A percentile compares a stretch with the other conserved stretches of the same genome.
Evolutionary conservation across 345 rosid species (phyloP).

Genomic region (Gossypium thurberi): DNA sequence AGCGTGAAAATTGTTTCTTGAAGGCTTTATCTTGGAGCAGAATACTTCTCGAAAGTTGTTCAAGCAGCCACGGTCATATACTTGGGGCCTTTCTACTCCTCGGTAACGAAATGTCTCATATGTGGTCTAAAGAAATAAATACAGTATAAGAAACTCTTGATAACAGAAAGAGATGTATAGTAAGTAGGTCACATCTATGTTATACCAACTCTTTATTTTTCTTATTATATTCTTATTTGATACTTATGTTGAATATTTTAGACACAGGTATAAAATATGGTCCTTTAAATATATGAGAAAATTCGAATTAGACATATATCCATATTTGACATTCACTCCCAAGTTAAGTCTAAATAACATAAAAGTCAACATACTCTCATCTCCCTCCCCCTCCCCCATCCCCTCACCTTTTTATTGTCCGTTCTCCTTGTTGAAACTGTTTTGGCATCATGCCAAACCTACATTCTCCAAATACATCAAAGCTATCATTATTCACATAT

Average conservation of each 20-base stretch:
- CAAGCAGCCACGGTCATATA: constrained; percentile 33
- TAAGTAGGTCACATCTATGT: neutral
- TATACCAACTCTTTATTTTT: neutral
- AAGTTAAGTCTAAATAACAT: too few species aligned
- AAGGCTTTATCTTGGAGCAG: constrained; percentile 36
- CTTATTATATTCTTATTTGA: neutral
- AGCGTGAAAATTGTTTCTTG: constrained; percentile 33
- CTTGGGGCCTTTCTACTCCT: constrained; percentile 17
- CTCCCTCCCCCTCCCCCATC: neutral
- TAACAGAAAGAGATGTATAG: neutral
- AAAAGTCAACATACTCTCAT: neutral
- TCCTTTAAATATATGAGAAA: neutral
- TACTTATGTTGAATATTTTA: neutral
- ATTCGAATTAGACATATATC: too few species aligned
- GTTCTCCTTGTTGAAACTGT: neutral
- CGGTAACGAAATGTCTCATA: constrained; percentile 40
- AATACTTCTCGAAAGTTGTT: constrained; percentile 36
- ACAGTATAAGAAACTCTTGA: constrained; percentile 4
- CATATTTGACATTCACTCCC: neutral
- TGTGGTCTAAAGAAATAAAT: constrained; percentile 35
- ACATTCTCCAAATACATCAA: neutral
- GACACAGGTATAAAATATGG: neutral
- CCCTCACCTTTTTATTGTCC: neutral
- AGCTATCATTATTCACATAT: neutral
- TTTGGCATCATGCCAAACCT: neutral